Evolutionary conservation across 225 moss, liverwort and hornwort species (phyloP).

Genomic region (Marchantia polymorpha): DNA sequence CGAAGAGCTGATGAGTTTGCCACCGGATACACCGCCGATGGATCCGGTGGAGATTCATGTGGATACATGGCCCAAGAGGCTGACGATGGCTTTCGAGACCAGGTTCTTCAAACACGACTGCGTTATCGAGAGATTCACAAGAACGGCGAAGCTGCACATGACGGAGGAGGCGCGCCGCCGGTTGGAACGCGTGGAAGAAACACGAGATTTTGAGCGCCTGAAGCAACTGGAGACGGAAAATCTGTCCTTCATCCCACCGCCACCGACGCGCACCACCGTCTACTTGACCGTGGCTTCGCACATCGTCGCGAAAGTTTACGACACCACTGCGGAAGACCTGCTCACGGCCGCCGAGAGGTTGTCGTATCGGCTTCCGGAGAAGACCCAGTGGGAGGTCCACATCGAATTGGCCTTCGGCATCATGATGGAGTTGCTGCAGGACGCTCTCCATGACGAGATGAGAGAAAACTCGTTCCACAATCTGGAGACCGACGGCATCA

Average conservation of each 20-base stretch:
- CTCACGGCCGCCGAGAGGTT: constrained; percentile 51
- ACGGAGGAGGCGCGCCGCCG: constrained; percentile 24
- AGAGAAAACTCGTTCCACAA: constrained; percentile 48
- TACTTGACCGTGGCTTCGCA: constrained; percentile 62
- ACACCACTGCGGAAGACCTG: constrained; percentile 60
- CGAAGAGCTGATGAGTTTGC: constrained; percentile 6
- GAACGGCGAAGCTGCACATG: constrained; percentile 33
- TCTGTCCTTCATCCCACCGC: constrained; percentile 49
- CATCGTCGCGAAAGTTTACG: constrained; percentile 54
- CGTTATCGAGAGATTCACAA: constrained; percentile 45
- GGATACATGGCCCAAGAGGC: constrained; percentile 76
- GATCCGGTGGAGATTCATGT: constrained; percentile 56
- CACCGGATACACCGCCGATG: constrained; percentile 29
- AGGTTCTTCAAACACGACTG: constrained; percentile 69
- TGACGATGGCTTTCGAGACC: constrained; percentile 56
- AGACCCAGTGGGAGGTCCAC: constrained; percentile 51
- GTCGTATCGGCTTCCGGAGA: constrained; percentile 59
- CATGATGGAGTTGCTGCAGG: constrained; percentile 73
- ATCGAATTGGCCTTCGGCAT: constrained; percentile 65
- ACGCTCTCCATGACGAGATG: constrained; percentile 72
- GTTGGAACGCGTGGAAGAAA: constrained; percentile 36
- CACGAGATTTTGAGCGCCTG: constrained; percentile 47
- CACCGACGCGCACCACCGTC: constrained; percentile 47
- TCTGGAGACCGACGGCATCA: constrained; percentile 44
- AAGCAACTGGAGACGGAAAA: constrained; percentile 49